Evolutionary conservation across 1,139 yeast genomes (phyloP).

Genomic region (Pichia sp.): DNA sequence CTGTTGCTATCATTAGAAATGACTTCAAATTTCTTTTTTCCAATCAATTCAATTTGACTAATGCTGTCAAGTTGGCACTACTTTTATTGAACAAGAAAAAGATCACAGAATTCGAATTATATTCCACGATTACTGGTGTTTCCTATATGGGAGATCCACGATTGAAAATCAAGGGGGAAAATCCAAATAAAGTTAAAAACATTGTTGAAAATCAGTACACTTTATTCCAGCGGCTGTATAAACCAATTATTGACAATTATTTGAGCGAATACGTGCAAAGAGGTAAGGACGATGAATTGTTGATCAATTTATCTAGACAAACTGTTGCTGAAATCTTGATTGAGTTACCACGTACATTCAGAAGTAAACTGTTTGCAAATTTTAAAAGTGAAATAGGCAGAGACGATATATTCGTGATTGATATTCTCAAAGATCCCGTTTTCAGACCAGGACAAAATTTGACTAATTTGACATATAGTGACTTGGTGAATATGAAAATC

Average conservation of each 20-base stretch:
- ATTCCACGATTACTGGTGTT: constrained; percentile 66
- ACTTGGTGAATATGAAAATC: not conserved
- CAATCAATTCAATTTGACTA: constrained; percentile 69
- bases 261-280: constrained; percentile 26
- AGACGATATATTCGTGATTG: no score
- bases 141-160: constrained; percentile 91
- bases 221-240: constrained; percentile 62
- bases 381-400: no score
- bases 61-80: constrained; percentile 71
- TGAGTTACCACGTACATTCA: constrained; percentile 46
- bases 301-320: constrained; percentile 17
- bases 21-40: constrained; percentile 53
- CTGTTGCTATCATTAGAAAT: constrained; percentile 68
- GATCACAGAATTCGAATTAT: constrained; percentile 52
- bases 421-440: no score
- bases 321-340: constrained; percentile 28
- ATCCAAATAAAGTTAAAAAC: constrained; percentile 79
- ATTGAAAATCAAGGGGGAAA: constrained; percentile 81
- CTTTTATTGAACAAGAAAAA: constrained; percentile 36
- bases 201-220: constrained; percentile 72
- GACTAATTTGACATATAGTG: constrained; percentile 1
- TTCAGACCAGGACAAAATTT: not conserved
- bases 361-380: constrained; percentile 35
- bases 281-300: constrained; percentile 8
- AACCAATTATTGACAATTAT: constrained; percentile 50